These are phyloP conservation scores for Pseudohalonectria lignicola DNA, from an alignment of 2,329 filamentous ascomycete species.

Conservation along the genomic window DNA sequence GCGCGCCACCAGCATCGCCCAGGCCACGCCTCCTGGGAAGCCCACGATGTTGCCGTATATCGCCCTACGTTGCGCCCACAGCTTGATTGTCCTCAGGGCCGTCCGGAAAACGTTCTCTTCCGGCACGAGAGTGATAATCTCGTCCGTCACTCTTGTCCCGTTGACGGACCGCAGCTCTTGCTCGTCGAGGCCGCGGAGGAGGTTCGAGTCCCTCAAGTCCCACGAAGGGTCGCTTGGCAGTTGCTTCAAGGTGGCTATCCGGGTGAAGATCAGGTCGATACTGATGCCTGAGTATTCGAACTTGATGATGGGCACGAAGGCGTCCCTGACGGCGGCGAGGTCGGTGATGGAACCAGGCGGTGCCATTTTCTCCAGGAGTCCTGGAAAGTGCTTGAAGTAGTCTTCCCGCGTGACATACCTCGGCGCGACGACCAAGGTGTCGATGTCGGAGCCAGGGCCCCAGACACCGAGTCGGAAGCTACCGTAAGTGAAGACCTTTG, in stretches of 20 bases:
- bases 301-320: constrained; percentile 95
- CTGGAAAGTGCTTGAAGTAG: constrained; percentile 86
- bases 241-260: constrained; percentile 58
- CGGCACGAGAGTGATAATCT: constrained; percentile 81
- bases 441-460: constrained; percentile 93
- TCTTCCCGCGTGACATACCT: constrained; percentile 82
- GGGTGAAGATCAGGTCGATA: constrained; percentile 86
- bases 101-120: constrained; percentile 83
- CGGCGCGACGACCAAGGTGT: constrained; percentile 85
- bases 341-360: constrained; percentile 72
- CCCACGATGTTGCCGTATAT: constrained; percentile 96
- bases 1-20: constrained; percentile 93
- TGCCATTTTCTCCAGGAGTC: constrained; percentile 64
- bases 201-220: constrained; percentile 69
- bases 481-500: constrained; percentile 91
- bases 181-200: constrained; percentile 79
- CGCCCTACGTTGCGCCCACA: constrained; percentile 87
- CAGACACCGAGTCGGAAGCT: constrained; percentile 92
- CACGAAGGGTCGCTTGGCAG: constrained; percentile 58
- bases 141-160: constrained; percentile 86
- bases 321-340: constrained; percentile 75
- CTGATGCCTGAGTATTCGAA: constrained; percentile 85
- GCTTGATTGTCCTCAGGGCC: constrained; percentile 83
- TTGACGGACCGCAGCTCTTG: constrained; percentile 82
- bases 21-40: constrained; percentile 92